These are phyloP conservation scores for Fusarium buharicum DNA, from an alignment of 2,329 filamentous ascomycete genomes.

Conservation along the genomic window DNA sequence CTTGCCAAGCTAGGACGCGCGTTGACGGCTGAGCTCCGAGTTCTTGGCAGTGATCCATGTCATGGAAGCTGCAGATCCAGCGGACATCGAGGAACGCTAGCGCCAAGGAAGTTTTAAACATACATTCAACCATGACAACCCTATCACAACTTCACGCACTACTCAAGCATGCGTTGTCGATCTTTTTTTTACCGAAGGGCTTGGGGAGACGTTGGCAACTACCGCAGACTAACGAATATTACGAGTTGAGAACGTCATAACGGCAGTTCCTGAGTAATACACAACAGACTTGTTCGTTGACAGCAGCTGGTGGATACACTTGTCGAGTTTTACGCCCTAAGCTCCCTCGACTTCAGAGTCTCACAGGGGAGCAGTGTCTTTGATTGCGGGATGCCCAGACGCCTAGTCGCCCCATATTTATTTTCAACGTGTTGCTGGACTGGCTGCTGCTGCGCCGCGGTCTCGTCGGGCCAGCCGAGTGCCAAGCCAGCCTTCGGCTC, in stretches of 20 bases:
- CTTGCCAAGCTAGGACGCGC: slow-evolving; percentile 46
- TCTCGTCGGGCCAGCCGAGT: slow-evolving; percentile 45
- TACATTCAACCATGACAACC: slow-evolving; percentile 43
- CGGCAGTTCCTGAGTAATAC: not conserved
- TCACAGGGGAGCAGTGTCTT: slow-evolving; percentile 37
- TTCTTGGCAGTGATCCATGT: slow-evolving; percentile 46
- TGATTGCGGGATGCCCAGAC: slow-evolving; percentile 42
- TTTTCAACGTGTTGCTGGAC: slow-evolving; percentile 43
- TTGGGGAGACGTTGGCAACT: slow-evolving; percentile 3
- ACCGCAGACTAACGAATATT: not conserved
- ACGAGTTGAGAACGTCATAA: not conserved
- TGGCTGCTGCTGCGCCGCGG: slow-evolving; percentile 45
- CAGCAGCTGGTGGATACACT: slow-evolving; percentile 36
- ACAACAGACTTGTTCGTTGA: slow-evolving; percentile 17
- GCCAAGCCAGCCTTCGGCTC: slow-evolving; percentile 48
- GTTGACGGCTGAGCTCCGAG: slow-evolving; percentile 46
- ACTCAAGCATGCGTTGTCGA: slow-evolving; percentile 21
- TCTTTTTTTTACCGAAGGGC: slow-evolving; percentile 8
- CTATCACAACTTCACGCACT: slow-evolving; percentile 42
- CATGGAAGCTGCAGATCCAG: slow-evolving; percentile 46
- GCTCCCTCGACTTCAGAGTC: slow-evolving; percentile 34
- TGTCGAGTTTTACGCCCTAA: slow-evolving; percentile 35
- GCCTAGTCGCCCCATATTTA: slow-evolving; percentile 38
- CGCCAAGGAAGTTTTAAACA: slow-evolving; percentile 44
- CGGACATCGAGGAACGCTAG: slow-evolving; percentile 43